Evolutionary conservation across 768 basidiomycete genomes (phyloP).

Genomic region (Dioszegia aurantiaca): DNA sequence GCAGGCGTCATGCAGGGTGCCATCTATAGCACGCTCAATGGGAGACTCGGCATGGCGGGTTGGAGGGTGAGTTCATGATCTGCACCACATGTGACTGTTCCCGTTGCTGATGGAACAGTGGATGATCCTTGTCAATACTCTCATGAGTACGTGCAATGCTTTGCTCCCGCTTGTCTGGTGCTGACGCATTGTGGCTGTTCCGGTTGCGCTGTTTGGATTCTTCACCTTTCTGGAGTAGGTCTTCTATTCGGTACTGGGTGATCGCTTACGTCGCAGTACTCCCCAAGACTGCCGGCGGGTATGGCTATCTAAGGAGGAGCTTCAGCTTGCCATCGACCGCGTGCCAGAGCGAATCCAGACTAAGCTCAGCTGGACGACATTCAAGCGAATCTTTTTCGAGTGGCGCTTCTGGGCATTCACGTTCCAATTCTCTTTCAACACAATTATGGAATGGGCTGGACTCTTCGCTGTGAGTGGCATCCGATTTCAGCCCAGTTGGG

Average conservation of each 20-base stretch:
- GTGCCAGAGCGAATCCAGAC: constrained; percentile 28
- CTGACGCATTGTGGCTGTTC: no score
- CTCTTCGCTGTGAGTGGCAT: constrained; percentile 22
- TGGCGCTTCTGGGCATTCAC: constrained; percentile 37
- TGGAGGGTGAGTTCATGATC: constrained; percentile 1
- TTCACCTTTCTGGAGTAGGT: constrained; percentile 64
- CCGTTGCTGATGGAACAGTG: constrained; percentile 5
- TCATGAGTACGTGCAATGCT: constrained; percentile 7
- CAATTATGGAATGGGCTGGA: constrained; percentile 30
- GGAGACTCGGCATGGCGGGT: constrained; percentile 21
- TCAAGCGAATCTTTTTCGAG: constrained; percentile 19
- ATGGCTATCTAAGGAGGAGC: constrained; percentile 60
- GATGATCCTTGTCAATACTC: constrained; percentile 10
- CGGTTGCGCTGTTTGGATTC: constrained; percentile 70
- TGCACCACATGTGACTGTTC: no score
- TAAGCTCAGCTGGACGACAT: constrained; percentile 26
- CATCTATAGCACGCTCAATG: constrained; percentile 31
- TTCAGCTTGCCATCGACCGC: constrained; percentile 30
- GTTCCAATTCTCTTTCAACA: constrained; percentile 20
- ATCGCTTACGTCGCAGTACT: neutral
- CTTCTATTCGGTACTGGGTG: neutral
- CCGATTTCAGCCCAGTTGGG: no score
- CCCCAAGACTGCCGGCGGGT: constrained; percentile 10
- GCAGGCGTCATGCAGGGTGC: constrained; percentile 41
- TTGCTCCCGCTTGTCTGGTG: no score